A percentile compares a stretch with the other conserved stretches of the same genome.
These are phyloP conservation scores for Penicillium sp. DNA, from an alignment of 2,329 filamentous ascomycete genomes.

Conservation along the genomic window DNA sequence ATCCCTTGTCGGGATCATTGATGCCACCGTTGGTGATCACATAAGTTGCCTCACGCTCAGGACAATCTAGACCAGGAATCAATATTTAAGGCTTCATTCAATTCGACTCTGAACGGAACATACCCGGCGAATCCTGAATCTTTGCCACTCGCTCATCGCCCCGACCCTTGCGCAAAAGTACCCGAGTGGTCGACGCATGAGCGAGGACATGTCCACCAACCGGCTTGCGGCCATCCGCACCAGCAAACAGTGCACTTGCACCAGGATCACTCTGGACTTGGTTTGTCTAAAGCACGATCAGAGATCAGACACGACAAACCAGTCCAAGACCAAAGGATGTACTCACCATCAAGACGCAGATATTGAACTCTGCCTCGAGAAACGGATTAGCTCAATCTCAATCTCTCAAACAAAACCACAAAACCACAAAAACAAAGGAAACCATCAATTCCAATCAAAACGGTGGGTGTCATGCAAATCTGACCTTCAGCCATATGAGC, in stretches of 20 bases:
- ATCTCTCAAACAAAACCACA: neutral
- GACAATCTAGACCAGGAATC: slow-evolving; percentile 60
- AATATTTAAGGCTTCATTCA: neutral
- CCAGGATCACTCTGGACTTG: slow-evolving; percentile 75
- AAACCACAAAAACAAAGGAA: neutral
- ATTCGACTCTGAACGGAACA: neutral
- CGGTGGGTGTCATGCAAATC: neutral
- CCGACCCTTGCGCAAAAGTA: slow-evolving; percentile 70
- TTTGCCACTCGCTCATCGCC: slow-evolving; percentile 74
- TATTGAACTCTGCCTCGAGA: slow-evolving; percentile 65
- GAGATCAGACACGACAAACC: neutral
- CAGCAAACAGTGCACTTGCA: slow-evolving; percentile 70
- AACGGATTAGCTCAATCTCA: slow-evolving; percentile 15
- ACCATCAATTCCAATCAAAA: neutral
- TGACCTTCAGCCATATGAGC: slow-evolving; percentile 68
- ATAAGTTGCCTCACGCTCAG: slow-evolving; percentile 72
- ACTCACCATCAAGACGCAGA: slow-evolving; percentile 66
- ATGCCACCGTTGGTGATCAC: slow-evolving; percentile 73
- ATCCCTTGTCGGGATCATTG: slow-evolving; percentile 69
- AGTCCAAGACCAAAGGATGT: neutral
- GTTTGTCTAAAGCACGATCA: slow-evolving; percentile 60
- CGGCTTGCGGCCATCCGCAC: slow-evolving; percentile 71
- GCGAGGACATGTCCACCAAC: slow-evolving; percentile 72
- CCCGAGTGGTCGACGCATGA: slow-evolving; percentile 70
- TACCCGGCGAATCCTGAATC: slow-evolving; percentile 70